Base-by-base conservation (phyloP, 2,329 filamentous ascomycete genomes). In the Falciphora oryzae region DNA sequence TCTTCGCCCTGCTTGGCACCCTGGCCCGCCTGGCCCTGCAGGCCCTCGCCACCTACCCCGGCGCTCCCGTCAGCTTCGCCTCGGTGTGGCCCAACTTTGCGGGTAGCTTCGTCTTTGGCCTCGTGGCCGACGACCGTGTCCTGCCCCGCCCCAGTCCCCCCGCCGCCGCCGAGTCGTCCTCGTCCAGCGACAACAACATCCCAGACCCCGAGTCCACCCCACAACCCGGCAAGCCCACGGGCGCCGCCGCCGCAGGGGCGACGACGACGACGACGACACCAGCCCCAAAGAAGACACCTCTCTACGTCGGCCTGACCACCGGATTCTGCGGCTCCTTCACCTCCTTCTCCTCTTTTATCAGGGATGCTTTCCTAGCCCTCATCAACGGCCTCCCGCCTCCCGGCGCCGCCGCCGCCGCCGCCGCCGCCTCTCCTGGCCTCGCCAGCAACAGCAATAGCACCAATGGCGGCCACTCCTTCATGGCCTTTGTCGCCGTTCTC, bases 21-120 rank as follows among this genome's bases (percentile, higher is more conserved):
- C 83, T 97, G 31, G 91, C 92, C 0, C 86, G 94, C 14, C 79
- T 97, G 0, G 93, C 93, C 4, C 78, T 97, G 10, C 86, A 93
- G 72, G 88, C 89, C 60, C 78, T 97, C 63, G 95, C 92, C 0
- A 85, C 83, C 65, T 97, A 96, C 73, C 87, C 90, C 1, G 89
- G 89, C 28, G 86, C 90, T 0, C 92, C 93, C 0, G 80, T 95
- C 28, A 79, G 86, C 6, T 93, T 91, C 64, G 84, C 86, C 62
- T 88, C 90, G 2, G 76, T 96, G 28, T 98, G 94, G 94, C 89
- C 93, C 66, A 97, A 98, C 71, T 89, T 97, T 60, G 86, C 81
- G 1, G 94, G 94, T 1, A 90, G 90, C 64, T 73, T 96, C 0
- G 69, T 96, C 65, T 90, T 98, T 85, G 94, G 95, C 2, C 96